Percentiles rank a stretch among this genome's conserved stretches.
phyloP scores from a whole-genome alignment of 75 land plant species.

The Pinus albicaulis region DNA sequence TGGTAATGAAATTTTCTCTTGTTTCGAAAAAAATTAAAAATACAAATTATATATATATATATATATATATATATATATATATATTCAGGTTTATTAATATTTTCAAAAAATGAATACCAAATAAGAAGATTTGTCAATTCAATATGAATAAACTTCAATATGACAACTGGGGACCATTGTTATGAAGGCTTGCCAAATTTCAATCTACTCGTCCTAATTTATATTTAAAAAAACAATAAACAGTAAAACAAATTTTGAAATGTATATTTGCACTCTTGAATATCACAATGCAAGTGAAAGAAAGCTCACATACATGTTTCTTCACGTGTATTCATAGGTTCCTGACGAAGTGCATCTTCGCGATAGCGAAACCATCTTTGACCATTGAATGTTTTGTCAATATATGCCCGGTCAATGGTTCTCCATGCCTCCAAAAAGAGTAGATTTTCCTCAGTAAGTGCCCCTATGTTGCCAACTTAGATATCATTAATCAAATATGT shows the following conservation, averaged over 20 bases:
- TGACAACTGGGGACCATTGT: background rate
- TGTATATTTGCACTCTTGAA: background rate
- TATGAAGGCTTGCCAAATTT: background rate
- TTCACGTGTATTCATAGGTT: conserved; percentile 93
- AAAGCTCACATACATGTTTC: conserved; percentile 77
- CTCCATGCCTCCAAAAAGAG: conserved; percentile 98
- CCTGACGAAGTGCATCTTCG: conserved; percentile 83
- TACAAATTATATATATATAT: too few relatives aligned
- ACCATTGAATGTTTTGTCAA: conserved; percentile 95
- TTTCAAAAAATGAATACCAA: background rate
- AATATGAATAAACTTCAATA: background rate
- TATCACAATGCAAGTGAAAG: background rate
- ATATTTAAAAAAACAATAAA: background rate
- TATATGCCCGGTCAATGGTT: conserved; percentile 94
- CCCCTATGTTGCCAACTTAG: conserved; percentile 44
- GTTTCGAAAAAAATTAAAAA: too few relatives aligned
- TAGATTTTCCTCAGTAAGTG: conserved; percentile 91
- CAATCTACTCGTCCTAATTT: background rate
- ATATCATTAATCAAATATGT: too few relatives aligned
- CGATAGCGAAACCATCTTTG: conserved; percentile 98
- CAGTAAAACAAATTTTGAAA: background rate
- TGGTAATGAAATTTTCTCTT: too few relatives aligned
- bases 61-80: too few relatives aligned
- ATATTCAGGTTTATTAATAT: background rate
- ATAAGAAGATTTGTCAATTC: background rate